These are phyloP conservation scores for Termitomyces sp. DNA, from an alignment of 768 basidiomycete genomes.

Conservation along the genomic window DNA sequence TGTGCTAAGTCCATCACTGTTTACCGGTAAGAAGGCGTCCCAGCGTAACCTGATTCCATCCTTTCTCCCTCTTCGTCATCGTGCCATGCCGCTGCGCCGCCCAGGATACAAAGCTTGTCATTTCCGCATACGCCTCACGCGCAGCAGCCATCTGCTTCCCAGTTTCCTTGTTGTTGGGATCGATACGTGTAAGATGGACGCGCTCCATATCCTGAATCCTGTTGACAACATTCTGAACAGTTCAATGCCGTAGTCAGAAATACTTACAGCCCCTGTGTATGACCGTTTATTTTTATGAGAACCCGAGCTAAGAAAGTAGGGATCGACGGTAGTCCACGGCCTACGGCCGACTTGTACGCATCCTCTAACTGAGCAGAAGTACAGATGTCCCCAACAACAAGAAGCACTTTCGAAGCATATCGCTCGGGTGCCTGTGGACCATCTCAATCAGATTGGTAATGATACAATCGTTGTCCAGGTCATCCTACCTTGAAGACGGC, in stretches of 20 bases:
- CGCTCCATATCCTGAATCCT: conserved; percentile 23
- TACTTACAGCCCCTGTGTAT: conserved; percentile 24
- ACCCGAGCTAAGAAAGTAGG: conserved; percentile 19
- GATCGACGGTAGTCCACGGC: conserved; percentile 21
- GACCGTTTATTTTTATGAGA: conserved; percentile 22
- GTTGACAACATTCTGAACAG: background rate
- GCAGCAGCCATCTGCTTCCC: conserved; percentile 16
- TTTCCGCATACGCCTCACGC: conserved; percentile 18
- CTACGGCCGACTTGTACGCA: conserved; percentile 21
- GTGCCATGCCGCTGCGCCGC: conserved; percentile 10
- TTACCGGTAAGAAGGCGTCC: conserved; percentile 17
- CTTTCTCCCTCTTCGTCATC: background rate
- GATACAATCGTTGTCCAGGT: background rate
- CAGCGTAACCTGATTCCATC: conserved; percentile 24
- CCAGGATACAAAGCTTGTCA: conserved; percentile 25
- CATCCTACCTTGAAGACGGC: conserved; percentile 23
- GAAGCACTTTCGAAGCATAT: conserved; percentile 18
- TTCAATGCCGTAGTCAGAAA: conserved; percentile 1
- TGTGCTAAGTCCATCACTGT: conserved; percentile 3
- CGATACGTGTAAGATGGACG: conserved; percentile 14
- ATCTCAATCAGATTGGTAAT: background rate
- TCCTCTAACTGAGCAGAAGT: conserved; percentile 22
- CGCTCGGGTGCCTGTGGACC: conserved; percentile 20
- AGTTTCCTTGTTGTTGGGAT: conserved; percentile 15
- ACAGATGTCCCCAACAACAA: conserved; percentile 22